Conservation (phyloP, 129 eudicot species). For the Pseudognaphalium luteoalbum region DNA sequence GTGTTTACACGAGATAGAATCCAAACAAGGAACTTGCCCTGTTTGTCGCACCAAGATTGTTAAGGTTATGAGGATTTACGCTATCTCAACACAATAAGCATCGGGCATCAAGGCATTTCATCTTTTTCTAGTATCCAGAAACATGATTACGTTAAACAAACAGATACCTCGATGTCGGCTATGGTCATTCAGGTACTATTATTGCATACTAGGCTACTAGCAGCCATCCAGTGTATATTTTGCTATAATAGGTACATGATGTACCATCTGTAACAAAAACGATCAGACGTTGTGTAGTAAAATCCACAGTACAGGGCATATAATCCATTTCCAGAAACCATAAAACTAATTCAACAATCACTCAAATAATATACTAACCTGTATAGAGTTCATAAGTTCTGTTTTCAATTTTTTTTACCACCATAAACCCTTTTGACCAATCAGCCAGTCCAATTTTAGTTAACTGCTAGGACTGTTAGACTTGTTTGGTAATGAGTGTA, state of each 20-base stretch:
- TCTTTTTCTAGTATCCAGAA: neutral
- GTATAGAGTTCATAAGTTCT: neutral
- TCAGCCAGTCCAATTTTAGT: neutral
- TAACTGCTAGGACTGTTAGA: neutral
- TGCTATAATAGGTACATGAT: neutral
- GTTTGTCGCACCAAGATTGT: slow-evolving; percentile 48
- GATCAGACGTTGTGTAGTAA: no score
- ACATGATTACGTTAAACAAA: no score
- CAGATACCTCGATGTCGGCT: neutral
- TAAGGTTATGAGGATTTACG: slow-evolving; percentile 42
- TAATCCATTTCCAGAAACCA: no score
- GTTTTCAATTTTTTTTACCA: no score
- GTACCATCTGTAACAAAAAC: neutral
- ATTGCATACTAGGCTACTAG: neutral
- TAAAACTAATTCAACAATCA: no score
- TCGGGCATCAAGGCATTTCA: neutral
- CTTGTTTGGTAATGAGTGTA: neutral
- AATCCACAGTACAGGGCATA: no score
- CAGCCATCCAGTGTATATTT: neutral
- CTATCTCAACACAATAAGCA: slow-evolving; percentile 20
- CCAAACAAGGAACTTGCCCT: slow-evolving; percentile 46
- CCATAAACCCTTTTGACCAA: neutral
- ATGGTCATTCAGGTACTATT: neutral
- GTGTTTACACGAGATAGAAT: slow-evolving; percentile 42
- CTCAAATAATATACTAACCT: no score